phyloP scores from a whole-genome alignment of 345 rosid species.

The Capsella bursapastoris region DNA sequence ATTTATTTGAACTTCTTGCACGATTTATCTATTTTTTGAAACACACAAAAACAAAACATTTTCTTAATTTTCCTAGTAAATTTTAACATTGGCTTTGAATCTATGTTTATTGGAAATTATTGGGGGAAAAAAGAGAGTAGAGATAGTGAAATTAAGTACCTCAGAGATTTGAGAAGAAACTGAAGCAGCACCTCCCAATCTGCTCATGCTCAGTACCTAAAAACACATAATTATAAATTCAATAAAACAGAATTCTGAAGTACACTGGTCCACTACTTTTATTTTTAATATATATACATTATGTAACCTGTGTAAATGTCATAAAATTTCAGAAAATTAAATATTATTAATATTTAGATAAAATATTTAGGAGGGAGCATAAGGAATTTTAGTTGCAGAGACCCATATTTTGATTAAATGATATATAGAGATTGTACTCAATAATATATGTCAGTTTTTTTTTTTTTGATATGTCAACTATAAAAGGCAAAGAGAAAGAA shows the following conservation, averaged over 20 bases:
- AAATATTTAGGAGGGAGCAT: slow-evolving; percentile 23
- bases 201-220: slow-evolving; percentile 94
- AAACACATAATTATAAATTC: slow-evolving; percentile 18
- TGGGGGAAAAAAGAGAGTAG: too few species aligned
- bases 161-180: slow-evolving; percentile 87
- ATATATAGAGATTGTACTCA: slow-evolving; percentile 26
- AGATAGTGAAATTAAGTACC: slow-evolving; percentile 50
- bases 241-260: neutral
- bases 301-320: neutral
- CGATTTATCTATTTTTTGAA: neutral
- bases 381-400: slow-evolving; percentile 45
- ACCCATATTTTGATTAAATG: slow-evolving; percentile 40
- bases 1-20: neutral
- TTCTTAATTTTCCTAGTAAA: too few species aligned
- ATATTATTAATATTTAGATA: neutral
- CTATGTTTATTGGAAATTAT: neutral
- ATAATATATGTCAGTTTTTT: slow-evolving; percentile 28
- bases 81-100: too few species aligned
- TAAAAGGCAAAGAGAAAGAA: slow-evolving; percentile 32
- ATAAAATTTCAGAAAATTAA: slow-evolving; percentile 18
- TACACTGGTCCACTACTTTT: slow-evolving; percentile 7
- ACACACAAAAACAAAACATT: too few species aligned
- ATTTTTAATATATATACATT: neutral
- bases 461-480: slow-evolving; percentile 47
- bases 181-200: slow-evolving; percentile 87